Conservation (phyloP, 139 green algal genomes). For the Auxenochlorella protothecoides region DNA sequence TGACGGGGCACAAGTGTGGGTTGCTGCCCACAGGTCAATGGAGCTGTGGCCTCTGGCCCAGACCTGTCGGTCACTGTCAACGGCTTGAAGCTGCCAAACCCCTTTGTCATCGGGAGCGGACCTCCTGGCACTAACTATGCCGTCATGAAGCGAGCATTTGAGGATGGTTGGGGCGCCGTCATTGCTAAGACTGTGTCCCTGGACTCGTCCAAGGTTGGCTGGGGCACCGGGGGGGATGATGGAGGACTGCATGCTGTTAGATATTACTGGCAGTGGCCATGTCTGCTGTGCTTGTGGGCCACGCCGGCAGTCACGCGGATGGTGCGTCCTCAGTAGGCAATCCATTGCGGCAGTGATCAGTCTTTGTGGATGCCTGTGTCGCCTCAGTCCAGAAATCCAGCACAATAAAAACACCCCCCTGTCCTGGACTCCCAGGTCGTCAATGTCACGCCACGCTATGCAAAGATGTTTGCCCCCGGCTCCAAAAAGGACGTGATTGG, state of each 20-base stretch:
- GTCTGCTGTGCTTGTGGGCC: too few species aligned
- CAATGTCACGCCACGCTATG: constrained; percentile 94
- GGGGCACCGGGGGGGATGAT: too few species aligned
- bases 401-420: neutral
- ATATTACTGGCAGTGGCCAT: neutral
- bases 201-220: constrained; percentile 71
- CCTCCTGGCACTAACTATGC: constrained; percentile 89
- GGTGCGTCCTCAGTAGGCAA: too few species aligned
- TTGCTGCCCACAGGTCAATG: constrained; percentile 21
- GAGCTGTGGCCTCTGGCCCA: constrained; percentile 44
- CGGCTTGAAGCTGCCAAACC: constrained; percentile 90
- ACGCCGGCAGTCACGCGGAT: too few species aligned
- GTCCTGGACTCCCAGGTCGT: constrained; percentile 36
- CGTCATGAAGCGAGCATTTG: constrained; percentile 79
- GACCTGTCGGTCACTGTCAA: constrained; percentile 71
- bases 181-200: constrained; percentile 91
- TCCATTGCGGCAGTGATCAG: too few species aligned
- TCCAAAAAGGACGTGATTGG: constrained; percentile 65
- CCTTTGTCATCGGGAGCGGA: constrained; percentile 87
- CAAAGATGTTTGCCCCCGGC: constrained; percentile 56
- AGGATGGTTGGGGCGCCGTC: constrained; percentile 96
- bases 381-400: neutral
- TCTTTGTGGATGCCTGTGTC: neutral
- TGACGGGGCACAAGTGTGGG: neutral
- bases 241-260: neutral